Evolutionary conservation across 2,329 filamentous ascomycete genomes (phyloP).

Genomic region (Diaporthe sp.): DNA sequence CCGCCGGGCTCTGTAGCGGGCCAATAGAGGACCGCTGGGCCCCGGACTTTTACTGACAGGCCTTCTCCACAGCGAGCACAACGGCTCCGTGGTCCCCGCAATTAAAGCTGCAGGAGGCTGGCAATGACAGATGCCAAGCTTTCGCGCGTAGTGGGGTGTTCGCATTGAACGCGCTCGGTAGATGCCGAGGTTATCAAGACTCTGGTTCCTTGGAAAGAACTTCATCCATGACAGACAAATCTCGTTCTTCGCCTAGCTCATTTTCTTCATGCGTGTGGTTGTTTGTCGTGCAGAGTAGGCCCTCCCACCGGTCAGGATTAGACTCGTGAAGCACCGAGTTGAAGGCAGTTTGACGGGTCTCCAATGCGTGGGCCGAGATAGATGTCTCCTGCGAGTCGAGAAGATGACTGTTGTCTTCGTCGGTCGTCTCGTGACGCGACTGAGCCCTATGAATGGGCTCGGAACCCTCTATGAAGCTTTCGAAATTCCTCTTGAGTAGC

Average conservation of each 20-base stretch:
- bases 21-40: conserved; percentile 7
- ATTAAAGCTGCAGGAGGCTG: conserved; percentile 11
- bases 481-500: conserved; percentile 22
- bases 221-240: not conserved
- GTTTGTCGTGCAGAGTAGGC: conserved; percentile 56
- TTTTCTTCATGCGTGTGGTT: conserved; percentile 54
- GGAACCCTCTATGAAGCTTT: not conserved
- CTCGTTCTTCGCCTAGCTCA: conserved; percentile 51
- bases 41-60: conserved; percentile 9
- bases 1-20: conserved; percentile 5
- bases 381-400: conserved; percentile 50
- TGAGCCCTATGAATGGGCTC: not conserved
- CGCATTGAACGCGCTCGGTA: conserved; percentile 3
- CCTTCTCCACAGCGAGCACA: conserved; percentile 1
- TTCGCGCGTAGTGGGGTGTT: not conserved
- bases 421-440: not conserved
- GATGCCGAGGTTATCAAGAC: not conserved
- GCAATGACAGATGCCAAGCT: conserved; percentile 23
- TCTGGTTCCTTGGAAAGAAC: not conserved
- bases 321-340: conserved; percentile 48
- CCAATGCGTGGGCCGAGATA: conserved; percentile 49
- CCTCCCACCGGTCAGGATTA: conserved; percentile 42
- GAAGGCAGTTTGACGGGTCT: conserved; percentile 51
- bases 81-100: conserved; percentile 20
- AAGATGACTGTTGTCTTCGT: conserved; percentile 33